phyloP scores from a whole-genome alignment of 2,329 filamentous ascomycete genomes.

The Helotiales sp. region DNA sequence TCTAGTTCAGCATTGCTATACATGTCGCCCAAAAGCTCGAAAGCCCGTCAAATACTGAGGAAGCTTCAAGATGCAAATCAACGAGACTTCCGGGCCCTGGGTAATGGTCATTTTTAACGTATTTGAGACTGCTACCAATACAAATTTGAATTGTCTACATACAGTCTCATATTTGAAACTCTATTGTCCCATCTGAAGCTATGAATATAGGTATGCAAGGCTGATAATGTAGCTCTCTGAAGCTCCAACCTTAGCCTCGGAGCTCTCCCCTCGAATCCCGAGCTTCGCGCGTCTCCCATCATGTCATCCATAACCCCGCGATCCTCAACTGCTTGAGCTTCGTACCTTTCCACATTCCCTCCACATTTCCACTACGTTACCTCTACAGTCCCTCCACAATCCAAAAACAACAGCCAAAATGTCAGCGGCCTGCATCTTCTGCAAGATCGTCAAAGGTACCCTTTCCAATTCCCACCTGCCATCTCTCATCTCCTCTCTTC shows the following conservation, averaged over 20 bases:
- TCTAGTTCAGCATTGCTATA: no score
- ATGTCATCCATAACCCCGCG: neutral
- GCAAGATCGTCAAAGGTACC: constrained; percentile 91
- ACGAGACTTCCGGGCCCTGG: no score
- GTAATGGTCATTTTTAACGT: no score
- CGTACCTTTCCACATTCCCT: neutral
- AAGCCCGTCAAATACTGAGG: no score
- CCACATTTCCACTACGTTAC: neutral
- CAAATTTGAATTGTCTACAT: no score
- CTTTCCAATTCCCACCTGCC: neutral
- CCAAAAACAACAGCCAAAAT: constrained; percentile 38
- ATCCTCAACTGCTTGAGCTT: neutral
- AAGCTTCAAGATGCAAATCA: no score
- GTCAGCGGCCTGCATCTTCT: constrained; percentile 82
- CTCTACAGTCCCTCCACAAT: neutral
- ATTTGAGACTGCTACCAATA: no score
- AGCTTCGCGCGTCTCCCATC: neutral
- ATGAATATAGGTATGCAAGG: no score
- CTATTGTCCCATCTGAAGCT: no score
- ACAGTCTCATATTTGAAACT: no score
- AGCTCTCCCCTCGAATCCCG: neutral
- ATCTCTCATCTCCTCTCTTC: neutral
- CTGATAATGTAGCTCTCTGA: neutral
- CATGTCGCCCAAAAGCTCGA: no score
- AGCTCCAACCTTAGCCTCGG: neutral